A percentile compares a stretch with the other conserved stretches of the same genome.
phyloP scores from a whole-genome alignment of 306 rosid genomes.

The Acacia acuminata region DNA sequence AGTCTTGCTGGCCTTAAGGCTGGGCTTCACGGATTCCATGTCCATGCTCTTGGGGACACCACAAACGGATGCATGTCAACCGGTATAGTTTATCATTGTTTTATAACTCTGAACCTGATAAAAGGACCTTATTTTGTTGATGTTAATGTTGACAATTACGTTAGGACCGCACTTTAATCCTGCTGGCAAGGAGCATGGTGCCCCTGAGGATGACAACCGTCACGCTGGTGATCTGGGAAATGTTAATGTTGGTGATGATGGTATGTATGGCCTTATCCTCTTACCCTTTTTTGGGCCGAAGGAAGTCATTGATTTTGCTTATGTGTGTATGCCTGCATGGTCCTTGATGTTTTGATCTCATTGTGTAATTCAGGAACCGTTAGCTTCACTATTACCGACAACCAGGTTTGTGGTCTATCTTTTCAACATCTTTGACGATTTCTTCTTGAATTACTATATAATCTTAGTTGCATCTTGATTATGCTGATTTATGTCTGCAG shows the following conservation, averaged over 20 bases:
- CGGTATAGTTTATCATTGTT: constrained; percentile 46
- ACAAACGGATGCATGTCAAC: constrained; percentile 99
- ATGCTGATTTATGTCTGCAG: constrained; percentile 44
- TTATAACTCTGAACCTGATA: not conserved
- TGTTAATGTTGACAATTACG: not conserved
- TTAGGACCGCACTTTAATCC: constrained; percentile 94
- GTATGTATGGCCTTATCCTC: constrained; percentile 51
- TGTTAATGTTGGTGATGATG: constrained; percentile 75
- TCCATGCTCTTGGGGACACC: constrained; percentile 94
- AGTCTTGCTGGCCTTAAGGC: constrained; percentile 74
- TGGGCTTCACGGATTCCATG: constrained; percentile 95
- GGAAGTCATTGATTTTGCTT: not conserved
- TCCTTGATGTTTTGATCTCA: constrained; percentile 28
- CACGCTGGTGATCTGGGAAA: constrained; percentile 99
- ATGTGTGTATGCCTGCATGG: constrained; percentile 10
- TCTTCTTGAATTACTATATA: constrained; percentile 2
- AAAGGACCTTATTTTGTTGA: not conserved
- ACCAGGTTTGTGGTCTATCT: constrained; percentile 54
- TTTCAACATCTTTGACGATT: not conserved
- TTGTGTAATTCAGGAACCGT: constrained; percentile 63
- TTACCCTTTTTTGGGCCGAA: not conserved
- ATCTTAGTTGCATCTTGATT: not conserved
- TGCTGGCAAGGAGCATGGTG: constrained; percentile 74
- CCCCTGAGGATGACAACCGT: constrained; percentile 78
- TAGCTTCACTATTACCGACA: constrained; percentile 67